A percentile compares a stretch with the other conserved stretches of the same genome.
These are phyloP conservation scores for Aspergillus incahuasiensis DNA, from an alignment of 495 filamentous ascomycete species.

Conservation along the genomic window DNA sequence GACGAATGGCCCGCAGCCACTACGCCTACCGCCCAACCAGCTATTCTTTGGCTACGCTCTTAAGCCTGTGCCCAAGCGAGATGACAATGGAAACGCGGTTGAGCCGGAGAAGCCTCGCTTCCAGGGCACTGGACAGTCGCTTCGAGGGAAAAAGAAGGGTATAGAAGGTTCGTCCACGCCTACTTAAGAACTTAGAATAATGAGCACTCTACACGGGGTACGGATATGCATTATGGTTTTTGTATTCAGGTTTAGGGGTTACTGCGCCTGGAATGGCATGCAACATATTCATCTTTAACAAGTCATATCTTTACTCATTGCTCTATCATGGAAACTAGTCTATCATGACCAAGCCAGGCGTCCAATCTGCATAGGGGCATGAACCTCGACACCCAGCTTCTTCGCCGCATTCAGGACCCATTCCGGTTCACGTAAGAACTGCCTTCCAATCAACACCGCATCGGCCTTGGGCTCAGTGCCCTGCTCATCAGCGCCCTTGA, in stretches of 20 bases:
- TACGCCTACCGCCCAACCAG: slow-evolving; percentile 81
- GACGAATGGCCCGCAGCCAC: slow-evolving; percentile 78
- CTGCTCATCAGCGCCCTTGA: slow-evolving; percentile 49
- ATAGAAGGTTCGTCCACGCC: slow-evolving; percentile 33
- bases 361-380: slow-evolving; percentile 51
- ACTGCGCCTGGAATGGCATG: slow-evolving; percentile 2
- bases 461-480: slow-evolving; percentile 50
- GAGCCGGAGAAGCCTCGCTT: slow-evolving; percentile 72
- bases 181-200: slow-evolving; percentile 24
- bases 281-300: not conserved
- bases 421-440: slow-evolving; percentile 64
- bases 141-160: slow-evolving; percentile 61
- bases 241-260: not conserved
- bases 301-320: not conserved
- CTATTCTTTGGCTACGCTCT: slow-evolving; percentile 95
- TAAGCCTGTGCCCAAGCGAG: slow-evolving; percentile 77
- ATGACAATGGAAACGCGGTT: slow-evolving; percentile 56
- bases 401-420: slow-evolving; percentile 59
- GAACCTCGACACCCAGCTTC: slow-evolving; percentile 53
- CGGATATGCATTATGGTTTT: not conserved
- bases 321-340: not conserved
- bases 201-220: not conserved
- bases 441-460: slow-evolving; percentile 57
- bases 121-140: slow-evolving; percentile 81
- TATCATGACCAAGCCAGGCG: slow-evolving; percentile 13